phyloP scores from a whole-genome alignment of 768 basidiomycete genomes.

The Lactarius akahatsu region DNA sequence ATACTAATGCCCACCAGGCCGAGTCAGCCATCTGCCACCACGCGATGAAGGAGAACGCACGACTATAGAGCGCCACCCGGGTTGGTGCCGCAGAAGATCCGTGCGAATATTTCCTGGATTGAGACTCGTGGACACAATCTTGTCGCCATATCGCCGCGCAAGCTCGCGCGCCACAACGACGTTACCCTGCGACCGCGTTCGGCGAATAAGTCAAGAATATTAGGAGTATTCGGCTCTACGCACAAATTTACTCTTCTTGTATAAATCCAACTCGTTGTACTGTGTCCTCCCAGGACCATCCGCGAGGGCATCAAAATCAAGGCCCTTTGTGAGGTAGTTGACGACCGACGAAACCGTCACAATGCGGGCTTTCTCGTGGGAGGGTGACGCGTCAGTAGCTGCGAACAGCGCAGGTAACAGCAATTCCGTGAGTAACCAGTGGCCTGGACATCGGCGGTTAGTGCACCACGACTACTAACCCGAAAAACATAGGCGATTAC shows the following conservation, averaged over 20 bases:
- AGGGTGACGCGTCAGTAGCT: slow-evolving; percentile 41
- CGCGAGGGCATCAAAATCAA: slow-evolving; percentile 43
- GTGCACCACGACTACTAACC: background rate
- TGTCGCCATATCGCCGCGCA: slow-evolving; percentile 45
- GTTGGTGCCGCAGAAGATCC: slow-evolving; percentile 20
- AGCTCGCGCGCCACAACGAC: slow-evolving; percentile 47
- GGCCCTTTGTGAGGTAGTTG: slow-evolving; percentile 34
- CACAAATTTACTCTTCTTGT: slow-evolving; percentile 48
- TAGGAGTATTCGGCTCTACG: slow-evolving; percentile 11
- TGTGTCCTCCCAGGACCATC: slow-evolving; percentile 34
- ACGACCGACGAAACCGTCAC: slow-evolving; percentile 47
- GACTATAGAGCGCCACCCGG: background rate
- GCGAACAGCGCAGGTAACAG: slow-evolving; percentile 49
- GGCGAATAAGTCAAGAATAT: background rate
- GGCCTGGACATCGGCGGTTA: slow-evolving; percentile 41
- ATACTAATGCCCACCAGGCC: background rate
- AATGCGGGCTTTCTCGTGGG: slow-evolving; percentile 45
- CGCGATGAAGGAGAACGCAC: background rate
- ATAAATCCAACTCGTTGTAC: slow-evolving; percentile 22
- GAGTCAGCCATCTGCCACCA: background rate
- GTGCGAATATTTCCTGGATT: slow-evolving; percentile 38
- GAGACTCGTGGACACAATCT: slow-evolving; percentile 47
- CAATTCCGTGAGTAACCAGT: slow-evolving; percentile 56
- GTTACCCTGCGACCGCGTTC: slow-evolving; percentile 36
- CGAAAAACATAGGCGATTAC: slow-evolving; percentile 31